phyloP scores from a whole-genome alignment of 2,329 filamentous ascomycete species.

The Diaporthe citri region DNA sequence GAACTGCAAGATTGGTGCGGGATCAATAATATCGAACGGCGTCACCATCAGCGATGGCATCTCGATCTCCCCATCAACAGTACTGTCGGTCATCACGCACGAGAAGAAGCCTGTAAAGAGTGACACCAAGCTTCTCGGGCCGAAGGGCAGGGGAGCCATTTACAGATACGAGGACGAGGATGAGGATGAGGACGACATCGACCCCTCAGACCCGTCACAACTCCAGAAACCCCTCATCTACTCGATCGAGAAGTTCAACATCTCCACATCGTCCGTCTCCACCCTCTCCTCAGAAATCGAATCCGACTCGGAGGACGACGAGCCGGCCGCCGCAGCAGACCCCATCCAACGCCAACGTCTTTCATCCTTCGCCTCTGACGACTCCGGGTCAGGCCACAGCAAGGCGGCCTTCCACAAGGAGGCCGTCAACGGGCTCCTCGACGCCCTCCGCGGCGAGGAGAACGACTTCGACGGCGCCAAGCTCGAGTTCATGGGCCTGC shows the following conservation, averaged over 20 bases:
- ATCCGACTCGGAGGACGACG: slow-evolving; percentile 72
- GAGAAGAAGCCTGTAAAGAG: slow-evolving; percentile 54
- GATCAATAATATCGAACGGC: slow-evolving; percentile 83
- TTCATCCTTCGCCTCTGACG: slow-evolving; percentile 79
- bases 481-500: slow-evolving; percentile 93
- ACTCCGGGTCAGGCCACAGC: slow-evolving; percentile 63
- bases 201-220: slow-evolving; percentile 58
- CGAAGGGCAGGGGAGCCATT: slow-evolving; percentile 62
- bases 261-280: slow-evolving; percentile 68
- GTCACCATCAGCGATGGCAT: slow-evolving; percentile 77
- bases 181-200: slow-evolving; percentile 61
- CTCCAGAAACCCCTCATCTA: slow-evolving; percentile 70
- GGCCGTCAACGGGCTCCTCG: slow-evolving; percentile 87
- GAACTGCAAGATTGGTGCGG: slow-evolving; percentile 75
- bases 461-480: slow-evolving; percentile 85
- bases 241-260: slow-evolving; percentile 63
- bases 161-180: slow-evolving; percentile 61
- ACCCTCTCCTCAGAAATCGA: slow-evolving; percentile 75
- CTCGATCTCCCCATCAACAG: slow-evolving; percentile 54
- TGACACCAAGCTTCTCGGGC: slow-evolving; percentile 62
- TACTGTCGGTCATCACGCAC: slow-evolving; percentile 53
- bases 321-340: slow-evolving; percentile 45
- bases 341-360: slow-evolving; percentile 66
- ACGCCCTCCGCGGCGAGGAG: slow-evolving; percentile 81
- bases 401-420: slow-evolving; percentile 82